Base-by-base conservation (phyloP, 2,329 filamentous ascomycete species). In the Aspergillus intermedius region DNA sequence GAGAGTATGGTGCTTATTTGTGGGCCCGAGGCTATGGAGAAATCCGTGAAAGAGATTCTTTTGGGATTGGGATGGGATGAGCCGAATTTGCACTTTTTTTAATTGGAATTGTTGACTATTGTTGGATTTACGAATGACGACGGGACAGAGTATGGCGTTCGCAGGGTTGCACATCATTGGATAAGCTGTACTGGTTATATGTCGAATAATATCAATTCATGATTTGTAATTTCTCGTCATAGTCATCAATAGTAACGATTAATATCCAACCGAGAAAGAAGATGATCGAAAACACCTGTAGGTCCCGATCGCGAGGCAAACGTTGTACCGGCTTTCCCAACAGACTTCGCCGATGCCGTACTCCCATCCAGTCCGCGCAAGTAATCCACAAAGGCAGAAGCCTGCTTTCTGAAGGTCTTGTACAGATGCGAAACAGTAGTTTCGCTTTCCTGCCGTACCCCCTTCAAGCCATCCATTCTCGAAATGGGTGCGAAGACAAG, bases 1-100 rank as follows among this genome's bases (percentile, higher is more conserved):
- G 76, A 78, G 10, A 65, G 67, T 21, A 65, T 95, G 74, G 82
- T 88, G 12, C 68, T 95, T 49, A 76, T 95, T 13, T 95, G 90
- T 69, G 90, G 90, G 2, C 90, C 90, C 0, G 80, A 78, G 56
- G 71, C 83, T 3, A 74, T 95, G 73, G 88, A 94, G 70, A 83
- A 82, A 60, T 81, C 76, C 49, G 82, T 80, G 3, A 77, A 78
- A 54, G 64, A 71, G 42, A 77, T 79, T 22, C 64, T 87, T 58
- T 63, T 75, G 47, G 76, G 74, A 10, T 71, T 84, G 65, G 87
- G 87, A 0, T 94, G 88, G 87, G 73, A 66, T 7, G 83, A 88
- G 52, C 78, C 83, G 12, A 81, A 91, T 63, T 60, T 93, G 56
- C 64, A 91, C 56, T 88, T 91, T 68, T 94, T 93, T 62, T 93